phyloP scores from a whole-genome alignment of 148 eudicot species.

The Tetragonia tetragonoides region DNA sequence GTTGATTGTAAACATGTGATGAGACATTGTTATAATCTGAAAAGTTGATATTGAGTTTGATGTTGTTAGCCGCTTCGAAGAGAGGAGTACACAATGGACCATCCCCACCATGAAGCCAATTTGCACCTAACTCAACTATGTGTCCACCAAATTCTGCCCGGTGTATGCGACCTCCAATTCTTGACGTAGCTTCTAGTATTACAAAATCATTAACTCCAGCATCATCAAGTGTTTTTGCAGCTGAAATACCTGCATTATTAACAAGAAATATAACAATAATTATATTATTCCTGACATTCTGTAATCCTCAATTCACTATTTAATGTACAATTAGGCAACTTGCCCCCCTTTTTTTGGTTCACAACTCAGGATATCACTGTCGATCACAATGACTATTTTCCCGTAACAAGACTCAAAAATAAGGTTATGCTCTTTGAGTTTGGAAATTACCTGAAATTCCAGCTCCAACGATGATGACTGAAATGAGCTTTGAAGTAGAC shows the following conservation, averaged over 20 bases:
- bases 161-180: slow-evolving; percentile 10
- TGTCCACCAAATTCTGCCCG: slow-evolving; percentile 1
- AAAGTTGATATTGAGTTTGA: neutral
- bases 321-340: too few relatives aligned
- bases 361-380: too few relatives aligned
- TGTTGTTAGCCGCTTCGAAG: slow-evolving; percentile 5
- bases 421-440: neutral
- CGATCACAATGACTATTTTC: too few relatives aligned
- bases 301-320: too few relatives aligned
- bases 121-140: slow-evolving; percentile 8
- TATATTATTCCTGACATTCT: too few relatives aligned
- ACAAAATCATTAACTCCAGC: neutral
- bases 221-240: slow-evolving; percentile 1
- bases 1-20: slow-evolving; percentile 12
- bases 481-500: neutral
- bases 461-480: slow-evolving; percentile 16
- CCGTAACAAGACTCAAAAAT: too few relatives aligned
- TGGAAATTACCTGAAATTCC: slow-evolving; percentile 14
- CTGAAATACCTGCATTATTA: slow-evolving; percentile 3
- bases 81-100: slow-evolving; percentile 3
- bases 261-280: too few relatives aligned
- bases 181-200: slow-evolving; percentile 8
- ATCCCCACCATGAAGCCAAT: slow-evolving; percentile 14
- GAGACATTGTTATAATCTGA: slow-evolving; percentile 11
- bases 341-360: too few relatives aligned